These are phyloP conservation scores for Phytophthora brassicae DNA, from an alignment of 352 stramenopile species.

Conservation along the genomic window DNA sequence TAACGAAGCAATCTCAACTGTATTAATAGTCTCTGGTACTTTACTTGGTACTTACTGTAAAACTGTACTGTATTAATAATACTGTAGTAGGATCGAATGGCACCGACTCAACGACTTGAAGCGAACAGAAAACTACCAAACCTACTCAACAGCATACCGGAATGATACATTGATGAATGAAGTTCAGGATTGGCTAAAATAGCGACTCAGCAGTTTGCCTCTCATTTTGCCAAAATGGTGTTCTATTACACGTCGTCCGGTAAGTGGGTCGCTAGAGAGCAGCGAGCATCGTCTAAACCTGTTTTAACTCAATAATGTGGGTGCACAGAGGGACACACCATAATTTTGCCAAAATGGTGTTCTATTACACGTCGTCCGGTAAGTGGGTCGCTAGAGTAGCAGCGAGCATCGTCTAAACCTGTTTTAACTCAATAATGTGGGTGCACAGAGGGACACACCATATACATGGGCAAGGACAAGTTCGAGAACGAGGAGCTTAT, in stretches of 20 bases:
- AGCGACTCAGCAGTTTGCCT: background rate
- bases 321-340: slow-evolving; percentile 80
- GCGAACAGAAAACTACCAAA: slow-evolving; percentile 17
- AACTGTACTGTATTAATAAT: too few relatives aligned
- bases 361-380: slow-evolving; percentile 87
- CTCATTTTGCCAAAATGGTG: slow-evolving; percentile 41
- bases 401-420: background rate
- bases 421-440: background rate
- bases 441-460: slow-evolving; percentile 80
- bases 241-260: slow-evolving; percentile 87
- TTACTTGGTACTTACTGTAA: too few relatives aligned
- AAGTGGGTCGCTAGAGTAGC: too few relatives aligned
- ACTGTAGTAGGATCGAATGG: background rate
- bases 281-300: background rate
- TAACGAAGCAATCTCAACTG: too few relatives aligned
- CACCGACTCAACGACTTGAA: slow-evolving; percentile 3
- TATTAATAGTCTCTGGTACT: too few relatives aligned
- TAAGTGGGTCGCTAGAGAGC: too few relatives aligned
- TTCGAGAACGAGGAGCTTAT: slow-evolving; percentile 99
- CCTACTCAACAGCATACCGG: background rate
- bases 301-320: background rate
- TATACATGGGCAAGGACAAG: slow-evolving; percentile 99
- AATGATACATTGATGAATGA: slow-evolving; percentile 4
- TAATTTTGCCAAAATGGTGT: slow-evolving; percentile 68
- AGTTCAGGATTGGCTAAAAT: slow-evolving; percentile 30